Percentiles rank a stretch among this genome's conserved stretches.
Evolutionary conservation across 176 grass and related monocot genomes (phyloP).

Genomic region (Themeda triandra): DNA sequence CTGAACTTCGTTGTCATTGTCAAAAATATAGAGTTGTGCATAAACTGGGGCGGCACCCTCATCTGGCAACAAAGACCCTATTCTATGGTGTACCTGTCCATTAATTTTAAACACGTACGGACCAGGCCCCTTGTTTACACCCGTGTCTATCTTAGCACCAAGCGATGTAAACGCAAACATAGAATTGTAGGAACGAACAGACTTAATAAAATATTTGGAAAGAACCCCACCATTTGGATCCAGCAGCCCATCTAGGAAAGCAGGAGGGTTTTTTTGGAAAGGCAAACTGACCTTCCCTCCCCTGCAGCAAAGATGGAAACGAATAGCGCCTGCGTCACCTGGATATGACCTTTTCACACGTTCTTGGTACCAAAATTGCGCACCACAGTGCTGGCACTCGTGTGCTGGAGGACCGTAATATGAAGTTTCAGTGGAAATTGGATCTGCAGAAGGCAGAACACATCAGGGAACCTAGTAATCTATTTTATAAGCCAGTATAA

Average conservation of each 20-base stretch:
- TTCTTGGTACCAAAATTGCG: slow-evolving; percentile 1
- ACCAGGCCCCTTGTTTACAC: not conserved
- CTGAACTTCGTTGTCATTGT: not conserved
- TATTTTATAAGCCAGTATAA: too few relatives aligned
- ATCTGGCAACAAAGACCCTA: not conserved
- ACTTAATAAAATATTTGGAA: not conserved
- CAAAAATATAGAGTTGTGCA: not conserved
- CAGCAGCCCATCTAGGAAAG: not conserved
- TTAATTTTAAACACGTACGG: not conserved
- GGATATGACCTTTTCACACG: not conserved
- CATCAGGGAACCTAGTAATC: not conserved
- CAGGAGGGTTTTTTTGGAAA: not conserved
- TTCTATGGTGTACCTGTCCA: not conserved
- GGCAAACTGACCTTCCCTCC: not conserved
- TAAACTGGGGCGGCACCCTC: not conserved
- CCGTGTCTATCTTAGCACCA: not conserved
- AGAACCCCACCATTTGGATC: not conserved
- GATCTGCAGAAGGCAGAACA: not conserved
- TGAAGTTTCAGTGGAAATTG: not conserved
- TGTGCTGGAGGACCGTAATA: not conserved
- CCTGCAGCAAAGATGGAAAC: not conserved
- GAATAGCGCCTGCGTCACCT: not conserved
- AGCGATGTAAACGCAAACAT: not conserved
- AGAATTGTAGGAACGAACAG: not conserved
- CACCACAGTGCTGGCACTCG: not conserved